Base-by-base conservation (phyloP, 2,329 filamentous ascomycete genomes). In the Botrytis medusae region DNA sequence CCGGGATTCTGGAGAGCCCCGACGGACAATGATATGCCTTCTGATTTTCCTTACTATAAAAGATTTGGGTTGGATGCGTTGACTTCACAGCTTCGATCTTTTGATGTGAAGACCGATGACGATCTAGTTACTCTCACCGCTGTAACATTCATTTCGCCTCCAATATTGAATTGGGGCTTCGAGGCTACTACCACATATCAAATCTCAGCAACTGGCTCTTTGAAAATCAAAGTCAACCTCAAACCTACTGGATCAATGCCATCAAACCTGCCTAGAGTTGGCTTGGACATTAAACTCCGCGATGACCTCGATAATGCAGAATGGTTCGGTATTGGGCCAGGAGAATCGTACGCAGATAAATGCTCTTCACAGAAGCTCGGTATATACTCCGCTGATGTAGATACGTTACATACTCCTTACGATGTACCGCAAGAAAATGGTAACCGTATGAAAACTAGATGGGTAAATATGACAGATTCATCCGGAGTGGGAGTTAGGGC, bases 261-360 rank as follows among this genome's bases (percentile, higher is more conserved):
- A 0, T 81, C 82, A 6, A 87, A 87, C 54, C 80, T 93, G 0
- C 90, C 91, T 0, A 85, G 91, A 14, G 84, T 91, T 37, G 91
- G 91, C 0, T 82, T 92, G 6, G 85, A 89, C 69, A 77, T 92
- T 7, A 83, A 85, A 48, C 80, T 91, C 0, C 83, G 83, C 7
- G 80, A 83, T 48, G 71, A 80, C 0, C 84, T 90, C 37, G 82
- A 87, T 68, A 76, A 81, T 1, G 86, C 87, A 6, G 80, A 82
- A 16, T 93, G 91, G 91, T 92, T 89, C 77, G 91, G 91, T 8
- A 87, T 89, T 6, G 91, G 91, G 0, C 89, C 89, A 0, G 88
- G 88, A 3, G 90, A 92, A 80, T 87, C 85, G 18, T 93, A 93
- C 82, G 82, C 83, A 25, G 91, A 93, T 82, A 90, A 87, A 83